A percentile compares a stretch with the other conserved stretches of the same genome.
Conservation (phyloP, 805 yeast genomes). For the Pichia eremophila region DNA sequence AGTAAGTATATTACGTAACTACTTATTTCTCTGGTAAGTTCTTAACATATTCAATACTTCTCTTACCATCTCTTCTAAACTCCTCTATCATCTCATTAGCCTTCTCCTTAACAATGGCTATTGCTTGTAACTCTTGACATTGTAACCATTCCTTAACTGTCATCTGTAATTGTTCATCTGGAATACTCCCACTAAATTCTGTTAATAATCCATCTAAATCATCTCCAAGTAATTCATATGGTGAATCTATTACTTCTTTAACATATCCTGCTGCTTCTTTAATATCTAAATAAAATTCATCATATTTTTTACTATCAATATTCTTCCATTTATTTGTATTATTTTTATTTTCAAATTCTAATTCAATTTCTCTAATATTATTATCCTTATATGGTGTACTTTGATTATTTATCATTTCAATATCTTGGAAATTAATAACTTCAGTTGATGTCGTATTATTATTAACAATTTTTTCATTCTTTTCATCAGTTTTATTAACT, state of each 20-base stretch:
- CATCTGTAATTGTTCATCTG: conserved; percentile 58
- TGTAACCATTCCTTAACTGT: conserved; percentile 63
- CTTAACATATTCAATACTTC: not conserved
- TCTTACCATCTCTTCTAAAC: conserved; percentile 37
- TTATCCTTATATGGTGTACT: conserved; percentile 10
- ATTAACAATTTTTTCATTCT: not conserved
- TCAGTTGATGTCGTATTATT: not conserved
- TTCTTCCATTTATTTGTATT: conserved; percentile 18
- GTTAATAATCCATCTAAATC: conserved; percentile 62
- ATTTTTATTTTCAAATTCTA: not conserved
- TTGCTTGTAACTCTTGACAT: conserved; percentile 46
- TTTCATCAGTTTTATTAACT: not conserved
- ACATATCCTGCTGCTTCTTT: conserved; percentile 23
- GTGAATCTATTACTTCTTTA: conserved; percentile 22
- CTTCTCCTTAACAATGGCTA: conserved; percentile 35
- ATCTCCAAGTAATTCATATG: conserved; percentile 35
- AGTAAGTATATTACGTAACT: not conserved
- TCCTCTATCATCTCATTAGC: conserved; percentile 38
- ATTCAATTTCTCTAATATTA: not conserved
- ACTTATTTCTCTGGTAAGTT: not conserved
- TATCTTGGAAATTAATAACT: not conserved
- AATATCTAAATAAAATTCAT: conserved; percentile 22
- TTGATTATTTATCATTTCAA: conserved; percentile 6
- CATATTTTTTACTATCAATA: conserved; percentile 22
- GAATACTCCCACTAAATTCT: conserved; percentile 57